These are phyloP conservation scores for Cytidiella melzeri DNA, from an alignment of 768 basidiomycete genomes.

Conservation along the genomic window DNA sequence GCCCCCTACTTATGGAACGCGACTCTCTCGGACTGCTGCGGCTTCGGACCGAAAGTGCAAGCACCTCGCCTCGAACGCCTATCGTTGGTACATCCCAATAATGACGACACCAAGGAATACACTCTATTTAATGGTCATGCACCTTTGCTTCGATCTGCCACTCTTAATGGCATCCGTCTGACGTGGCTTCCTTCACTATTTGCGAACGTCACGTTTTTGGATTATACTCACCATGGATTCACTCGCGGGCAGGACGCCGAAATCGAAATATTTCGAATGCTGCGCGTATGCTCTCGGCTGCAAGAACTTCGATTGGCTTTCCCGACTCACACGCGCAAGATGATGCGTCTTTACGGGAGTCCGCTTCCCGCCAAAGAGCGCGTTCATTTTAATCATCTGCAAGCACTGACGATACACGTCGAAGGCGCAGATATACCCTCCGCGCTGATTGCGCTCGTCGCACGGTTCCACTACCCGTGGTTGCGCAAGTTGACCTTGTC, in stretches of 20 bases:
- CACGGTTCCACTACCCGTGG: slow-evolving; percentile 39
- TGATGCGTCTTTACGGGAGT: slow-evolving; percentile 20
- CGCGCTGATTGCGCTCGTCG: slow-evolving; percentile 48
- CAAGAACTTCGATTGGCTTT: slow-evolving; percentile 53
- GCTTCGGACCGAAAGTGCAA: slow-evolving; percentile 26
- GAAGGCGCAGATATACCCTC: slow-evolving; percentile 53
- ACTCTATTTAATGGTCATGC: slow-evolving; percentile 55
- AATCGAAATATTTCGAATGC: slow-evolving; percentile 50
- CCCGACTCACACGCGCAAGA: slow-evolving; percentile 23
- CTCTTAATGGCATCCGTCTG: slow-evolving; percentile 59
- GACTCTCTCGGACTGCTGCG: slow-evolving; percentile 50
- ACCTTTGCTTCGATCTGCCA: slow-evolving; percentile 48
- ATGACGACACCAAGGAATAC: slow-evolving; percentile 67
- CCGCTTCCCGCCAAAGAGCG: slow-evolving; percentile 24
- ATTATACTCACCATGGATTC: slow-evolving; percentile 72
- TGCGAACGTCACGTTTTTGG: slow-evolving; percentile 52
- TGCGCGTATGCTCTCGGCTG: slow-evolving; percentile 47
- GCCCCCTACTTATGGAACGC: slow-evolving; percentile 66
- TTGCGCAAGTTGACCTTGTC: slow-evolving; percentile 41
- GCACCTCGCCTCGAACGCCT: slow-evolving; percentile 48
- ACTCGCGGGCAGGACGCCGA: slow-evolving; percentile 50
- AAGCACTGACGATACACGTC: slow-evolving; percentile 42
- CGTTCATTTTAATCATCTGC: slow-evolving; percentile 41
- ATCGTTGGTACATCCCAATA: slow-evolving; percentile 50
- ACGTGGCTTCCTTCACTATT: slow-evolving; percentile 60